Evolutionary conservation across 2,329 filamentous ascomycete genomes (phyloP).

Genomic region (Trichoderma sp.): DNA sequence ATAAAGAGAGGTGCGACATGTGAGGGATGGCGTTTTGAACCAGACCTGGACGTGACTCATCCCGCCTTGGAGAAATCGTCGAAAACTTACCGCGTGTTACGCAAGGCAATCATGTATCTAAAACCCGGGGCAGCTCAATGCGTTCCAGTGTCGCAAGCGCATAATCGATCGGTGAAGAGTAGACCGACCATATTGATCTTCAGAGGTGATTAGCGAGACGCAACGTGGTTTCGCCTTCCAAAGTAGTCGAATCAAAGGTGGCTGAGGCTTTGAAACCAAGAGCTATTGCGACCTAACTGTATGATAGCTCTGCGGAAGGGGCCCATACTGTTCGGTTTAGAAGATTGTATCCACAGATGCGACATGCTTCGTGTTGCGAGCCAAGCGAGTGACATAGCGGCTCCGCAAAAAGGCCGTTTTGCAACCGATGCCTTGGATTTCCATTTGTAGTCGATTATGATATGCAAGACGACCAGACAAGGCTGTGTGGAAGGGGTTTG

Average conservation of each 20-base stretch:
- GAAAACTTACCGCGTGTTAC: neutral
- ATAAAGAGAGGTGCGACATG: neutral
- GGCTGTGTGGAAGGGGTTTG: conserved; percentile 63
- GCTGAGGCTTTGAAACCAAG: conserved; percentile 1
- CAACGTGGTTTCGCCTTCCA: neutral
- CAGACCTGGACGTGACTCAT: neutral
- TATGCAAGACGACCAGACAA: conserved; percentile 74
- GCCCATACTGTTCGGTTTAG: neutral
- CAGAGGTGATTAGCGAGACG: neutral
- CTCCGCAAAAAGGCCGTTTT: conserved; percentile 86
- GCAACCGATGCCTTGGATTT: conserved; percentile 54
- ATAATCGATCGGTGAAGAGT: neutral
- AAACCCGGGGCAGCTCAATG: neutral
- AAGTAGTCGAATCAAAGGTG: conserved; percentile 1
- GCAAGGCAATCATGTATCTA: neutral
- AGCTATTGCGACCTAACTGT: conserved; percentile 5
- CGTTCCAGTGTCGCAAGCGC: neutral
- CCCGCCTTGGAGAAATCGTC: neutral
- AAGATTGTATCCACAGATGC: conserved; percentile 27
- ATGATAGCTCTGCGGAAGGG: conserved; percentile 8
- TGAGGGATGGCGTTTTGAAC: neutral
- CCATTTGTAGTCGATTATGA: conserved; percentile 54
- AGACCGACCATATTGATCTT: neutral
- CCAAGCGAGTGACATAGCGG: conserved; percentile 62
- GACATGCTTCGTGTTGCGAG: conserved; percentile 69